Evolutionary conservation across 768 basidiomycete genomes (phyloP), one percentile per base, ranked within the genome.

Genomic region (Chalciporus chontae): DNA sequence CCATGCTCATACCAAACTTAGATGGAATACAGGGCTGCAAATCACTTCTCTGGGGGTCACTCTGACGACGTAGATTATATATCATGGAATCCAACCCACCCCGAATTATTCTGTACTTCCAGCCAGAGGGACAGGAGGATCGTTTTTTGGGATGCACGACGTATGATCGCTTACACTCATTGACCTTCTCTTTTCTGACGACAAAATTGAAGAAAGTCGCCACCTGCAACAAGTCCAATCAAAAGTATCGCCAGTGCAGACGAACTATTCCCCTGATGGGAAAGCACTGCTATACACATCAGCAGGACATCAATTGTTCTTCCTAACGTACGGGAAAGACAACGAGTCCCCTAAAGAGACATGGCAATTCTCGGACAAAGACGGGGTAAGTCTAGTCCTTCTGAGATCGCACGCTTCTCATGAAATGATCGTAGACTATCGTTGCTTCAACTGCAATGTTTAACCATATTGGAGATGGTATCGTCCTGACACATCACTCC

Each of bases 11-110:
- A 3, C 13, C 0, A 1, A 37, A n/a, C 5, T 11, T 56, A 90
- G 87, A 81, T 89, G 74, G 88, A 91, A 40, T 68, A 77, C 19
- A 77, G 88, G 55, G 75, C 82, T 14, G 84, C 88, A 14, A 71
- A 77, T 2, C 71, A 77, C 14, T 88, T 80, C 50, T 77, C 83
- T 1, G 86, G 87, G 18, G 87, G 80, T 7, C 89, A 90, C 54
- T 74, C 77, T 2, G 87, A 88, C 47, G 87, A 89, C 40, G 84
- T 86, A n/a, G 89, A 91, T 58, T 82, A 89, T 52, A 70, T 90
- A 37, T 81, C 87, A 8, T 92, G 89, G 88, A 89, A 89, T 63
- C 89, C 89, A 1, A 86, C 84, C 3, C 88, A 91, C 56, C 87
- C 89, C 4, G 89, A 90, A 34, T 69, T 90, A 14, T 88, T 92